These are phyloP conservation scores for Trichoderma gracile DNA, from an alignment of 2,329 filamentous ascomycete species.

Conservation along the genomic window DNA sequence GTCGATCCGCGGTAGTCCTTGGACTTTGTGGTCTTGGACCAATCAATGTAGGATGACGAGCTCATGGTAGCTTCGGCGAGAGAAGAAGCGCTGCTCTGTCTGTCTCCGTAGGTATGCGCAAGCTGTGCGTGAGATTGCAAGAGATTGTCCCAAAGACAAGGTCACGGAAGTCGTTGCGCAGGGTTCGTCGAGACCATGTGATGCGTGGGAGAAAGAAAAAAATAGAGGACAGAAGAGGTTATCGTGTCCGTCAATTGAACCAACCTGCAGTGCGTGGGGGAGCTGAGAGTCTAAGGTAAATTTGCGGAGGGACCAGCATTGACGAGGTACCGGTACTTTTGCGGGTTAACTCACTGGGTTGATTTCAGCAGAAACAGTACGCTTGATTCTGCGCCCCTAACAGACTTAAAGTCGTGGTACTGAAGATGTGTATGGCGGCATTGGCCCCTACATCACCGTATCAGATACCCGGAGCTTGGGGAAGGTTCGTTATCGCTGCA, in stretches of 20 bases:
- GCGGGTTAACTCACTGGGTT: background rate
- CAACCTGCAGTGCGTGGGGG: slow-evolving; percentile 16
- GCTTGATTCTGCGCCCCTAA: background rate
- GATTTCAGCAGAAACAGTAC: too few relatives aligned
- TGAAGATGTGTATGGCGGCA: background rate
- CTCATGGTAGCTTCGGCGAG: slow-evolving; percentile 31
- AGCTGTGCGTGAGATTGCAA: slow-evolving; percentile 8
- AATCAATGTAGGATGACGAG: slow-evolving; percentile 47
- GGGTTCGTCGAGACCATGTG: slow-evolving; percentile 3
- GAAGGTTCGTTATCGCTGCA: slow-evolving; percentile 14
- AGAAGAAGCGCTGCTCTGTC: background rate
- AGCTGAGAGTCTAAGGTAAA: slow-evolving; percentile 12
- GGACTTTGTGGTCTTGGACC: slow-evolving; percentile 59
- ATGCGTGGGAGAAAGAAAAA: background rate
- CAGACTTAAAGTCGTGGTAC: background rate
- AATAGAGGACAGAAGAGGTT: slow-evolving; percentile 1
- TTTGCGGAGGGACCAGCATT: slow-evolving; percentile 7
- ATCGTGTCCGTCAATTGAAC: slow-evolving; percentile 14
- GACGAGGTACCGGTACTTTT: background rate
- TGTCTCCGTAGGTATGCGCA: background rate
- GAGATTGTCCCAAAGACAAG: slow-evolving; percentile 11
- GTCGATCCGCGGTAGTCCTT: slow-evolving; percentile 59
- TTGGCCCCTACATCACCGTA: slow-evolving; percentile 3
- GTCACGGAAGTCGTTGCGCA: background rate
- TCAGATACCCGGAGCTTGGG: background rate